Evolutionary conservation across 2,329 filamentous ascomycete species (phyloP).

Genomic region (Chrysoporthe cubensis): DNA sequence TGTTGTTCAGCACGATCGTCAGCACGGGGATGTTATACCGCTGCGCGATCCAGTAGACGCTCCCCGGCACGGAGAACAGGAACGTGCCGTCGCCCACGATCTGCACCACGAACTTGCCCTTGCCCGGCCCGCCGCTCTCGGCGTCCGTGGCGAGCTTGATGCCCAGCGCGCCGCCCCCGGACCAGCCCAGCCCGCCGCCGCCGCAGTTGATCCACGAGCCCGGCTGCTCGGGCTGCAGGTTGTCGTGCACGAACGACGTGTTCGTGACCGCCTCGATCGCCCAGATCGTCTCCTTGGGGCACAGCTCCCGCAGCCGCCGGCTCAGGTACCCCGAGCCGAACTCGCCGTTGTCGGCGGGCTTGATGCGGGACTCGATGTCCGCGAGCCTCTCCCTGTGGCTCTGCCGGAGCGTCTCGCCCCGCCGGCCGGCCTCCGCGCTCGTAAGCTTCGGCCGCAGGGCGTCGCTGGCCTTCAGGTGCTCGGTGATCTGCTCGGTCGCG

Average conservation of each 20-base stretch:
- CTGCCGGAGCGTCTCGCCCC: slow-evolving; percentile 59
- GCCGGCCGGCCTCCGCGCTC: slow-evolving; percentile 41
- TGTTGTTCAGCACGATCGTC: slow-evolving; percentile 56
- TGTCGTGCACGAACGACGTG: slow-evolving; percentile 67
- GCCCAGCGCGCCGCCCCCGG: slow-evolving; percentile 53
- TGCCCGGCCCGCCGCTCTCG: slow-evolving; percentile 42
- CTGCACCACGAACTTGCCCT: slow-evolving; percentile 53
- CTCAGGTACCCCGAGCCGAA: slow-evolving; percentile 58
- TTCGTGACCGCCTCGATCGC: slow-evolving; percentile 77
- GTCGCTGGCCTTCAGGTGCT: slow-evolving; percentile 56
- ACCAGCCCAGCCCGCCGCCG: slow-evolving; percentile 58
- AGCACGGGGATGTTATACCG: slow-evolving; percentile 53
- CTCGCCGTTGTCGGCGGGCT: slow-evolving; percentile 64
- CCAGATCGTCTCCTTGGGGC: slow-evolving; percentile 64
- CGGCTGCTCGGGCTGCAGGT: slow-evolving; percentile 62
- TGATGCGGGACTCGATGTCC: slow-evolving; percentile 58
- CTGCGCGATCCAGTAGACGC: slow-evolving; percentile 52
- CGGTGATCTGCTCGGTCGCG: slow-evolving; percentile 70
- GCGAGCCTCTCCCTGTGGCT: slow-evolving; percentile 63
- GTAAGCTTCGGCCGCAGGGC: slow-evolving; percentile 46
- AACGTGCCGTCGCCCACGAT: slow-evolving; percentile 55
- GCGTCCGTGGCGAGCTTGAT: slow-evolving; percentile 51
- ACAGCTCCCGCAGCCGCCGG: slow-evolving; percentile 40
- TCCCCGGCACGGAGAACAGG: slow-evolving; percentile 53
- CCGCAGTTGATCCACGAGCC: slow-evolving; percentile 58